Evolutionary conservation across 2,329 filamentous ascomycete genomes (phyloP), one percentile per base, ranked within the genome.

Genomic region (Ceratocystis colombiana): DNA sequence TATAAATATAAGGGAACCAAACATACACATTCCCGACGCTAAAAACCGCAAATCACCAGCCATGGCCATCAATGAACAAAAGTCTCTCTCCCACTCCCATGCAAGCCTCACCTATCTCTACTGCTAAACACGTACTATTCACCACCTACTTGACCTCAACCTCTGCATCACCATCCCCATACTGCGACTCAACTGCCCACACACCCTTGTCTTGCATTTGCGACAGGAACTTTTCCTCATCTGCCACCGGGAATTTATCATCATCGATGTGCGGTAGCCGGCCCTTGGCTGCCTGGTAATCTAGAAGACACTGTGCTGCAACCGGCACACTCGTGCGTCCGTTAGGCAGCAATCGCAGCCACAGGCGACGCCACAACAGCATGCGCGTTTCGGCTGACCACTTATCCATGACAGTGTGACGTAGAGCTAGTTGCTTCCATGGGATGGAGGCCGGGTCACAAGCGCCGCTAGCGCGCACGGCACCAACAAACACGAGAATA

Each of bases 181-280:
- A 61, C 5, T 68, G 64, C 8, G 59, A 55, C 57, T 68, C 66
- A 30, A 46, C 48, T 2, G 64, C 53, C 66, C 66, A 68, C n/a
- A 62, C 41, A 8, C 66, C 66, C 2, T 33, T 48, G 25, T 64
- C 64, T 12, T 50, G 15, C 50, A 62, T 68, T 48, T 65, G 64
- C 6, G 61, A 65, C 48, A 68, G 57, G 6, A 68, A 66, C n/a
- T 28, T 46, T 22, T 66, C 66, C 33, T 68, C 66, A 7, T 68
- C 66, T 3, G 61, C 20, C 5, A 44, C 61, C 15, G 62, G 50
- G 10, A 61, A 66, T n/a, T 63, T 53, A 28, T 63, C 59, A 25
- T 68, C 66, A 4, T 59, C 59, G 10, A 68, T 59, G 25, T 48
- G 53, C 12, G 66, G 66, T 7, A 68, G n/a, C 6, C 55, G 46